These are phyloP conservation scores for Xylaria intraflava DNA, from an alignment of 495 filamentous ascomycete species.

Conservation along the genomic window DNA sequence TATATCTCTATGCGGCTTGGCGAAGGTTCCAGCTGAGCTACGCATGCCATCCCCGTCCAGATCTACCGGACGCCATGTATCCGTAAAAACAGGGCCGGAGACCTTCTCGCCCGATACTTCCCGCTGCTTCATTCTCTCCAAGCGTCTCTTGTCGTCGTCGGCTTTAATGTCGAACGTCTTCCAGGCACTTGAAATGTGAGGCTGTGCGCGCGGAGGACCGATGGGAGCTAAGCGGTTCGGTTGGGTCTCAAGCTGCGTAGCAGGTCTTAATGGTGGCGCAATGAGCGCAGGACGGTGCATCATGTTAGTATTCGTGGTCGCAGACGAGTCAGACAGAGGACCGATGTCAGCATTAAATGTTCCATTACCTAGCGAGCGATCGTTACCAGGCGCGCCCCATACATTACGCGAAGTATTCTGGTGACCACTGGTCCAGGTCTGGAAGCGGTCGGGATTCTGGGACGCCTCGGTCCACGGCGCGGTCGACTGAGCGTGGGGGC, in stretches of 20 bases:
- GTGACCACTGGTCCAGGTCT: conserved; percentile 25
- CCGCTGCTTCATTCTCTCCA: conserved; percentile 17
- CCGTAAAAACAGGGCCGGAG: background rate
- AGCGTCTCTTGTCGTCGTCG: conserved; percentile 9
- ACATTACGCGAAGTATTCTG: conserved; percentile 51
- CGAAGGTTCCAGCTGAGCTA: background rate
- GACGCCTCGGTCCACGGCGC: conserved; percentile 17
- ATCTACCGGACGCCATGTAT: conserved; percentile 7
- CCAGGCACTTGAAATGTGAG: conserved; percentile 11
- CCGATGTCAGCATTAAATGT: conserved; percentile 62
- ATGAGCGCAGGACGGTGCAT: conserved; percentile 31
- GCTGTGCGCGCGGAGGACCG: conserved; percentile 20
- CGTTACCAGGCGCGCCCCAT: conserved; percentile 67
- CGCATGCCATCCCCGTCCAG: conserved; percentile 8
- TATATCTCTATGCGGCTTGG: background rate
- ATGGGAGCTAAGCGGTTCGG: conserved; percentile 20
- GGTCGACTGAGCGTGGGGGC: conserved; percentile 12
- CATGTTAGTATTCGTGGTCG: conserved; percentile 42
- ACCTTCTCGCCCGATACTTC: background rate
- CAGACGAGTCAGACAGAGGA: conserved; percentile 29
- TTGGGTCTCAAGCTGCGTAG: conserved; percentile 9
- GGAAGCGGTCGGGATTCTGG: conserved; percentile 32
- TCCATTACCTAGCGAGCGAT: conserved; percentile 70
- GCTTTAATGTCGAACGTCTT: conserved; percentile 14
- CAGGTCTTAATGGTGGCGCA: conserved; percentile 28